Evolutionary conservation across 106 monocot species (phyloP).

Genomic region (Apostasia shenzhenica): DNA sequence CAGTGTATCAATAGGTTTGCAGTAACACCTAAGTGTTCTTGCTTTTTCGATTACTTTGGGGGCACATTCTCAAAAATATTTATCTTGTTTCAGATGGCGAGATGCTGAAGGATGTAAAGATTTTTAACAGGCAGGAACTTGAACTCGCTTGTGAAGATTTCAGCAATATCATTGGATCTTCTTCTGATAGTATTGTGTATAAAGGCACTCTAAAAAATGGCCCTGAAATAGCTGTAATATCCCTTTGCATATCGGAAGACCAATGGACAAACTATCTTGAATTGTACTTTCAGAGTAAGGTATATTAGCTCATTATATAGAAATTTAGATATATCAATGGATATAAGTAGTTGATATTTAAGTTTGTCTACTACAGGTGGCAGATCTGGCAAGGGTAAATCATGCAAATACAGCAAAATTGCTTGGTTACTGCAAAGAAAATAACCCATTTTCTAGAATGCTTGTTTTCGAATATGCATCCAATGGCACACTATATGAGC

Average conservation of each 20-base stretch:
- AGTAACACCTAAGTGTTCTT: not conserved
- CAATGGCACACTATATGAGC: slow-evolving; percentile 93
- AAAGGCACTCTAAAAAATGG: slow-evolving; percentile 87
- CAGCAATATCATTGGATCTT: slow-evolving; percentile 94
- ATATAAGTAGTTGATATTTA: not conserved
- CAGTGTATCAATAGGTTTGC: slow-evolving; percentile 47
- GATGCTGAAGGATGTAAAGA: slow-evolving; percentile 55
- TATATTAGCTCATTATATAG: slow-evolving; percentile 11
- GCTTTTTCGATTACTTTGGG: not conserved
- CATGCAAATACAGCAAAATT: slow-evolving; percentile 75
- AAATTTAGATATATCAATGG: not conserved
- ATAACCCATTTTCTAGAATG: slow-evolving; percentile 81
- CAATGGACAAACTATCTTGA: slow-evolving; percentile 70
- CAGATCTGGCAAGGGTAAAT: slow-evolving; percentile 68
- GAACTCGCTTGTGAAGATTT: slow-evolving; percentile 98
- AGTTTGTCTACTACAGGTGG: slow-evolving; percentile 42
- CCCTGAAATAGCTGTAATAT: slow-evolving; percentile 84
- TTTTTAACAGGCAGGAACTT: slow-evolving; percentile 72
- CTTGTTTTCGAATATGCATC: slow-evolving; percentile 94
- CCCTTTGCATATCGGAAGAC: slow-evolving; percentile 50
- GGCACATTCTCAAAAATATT: not conserved
- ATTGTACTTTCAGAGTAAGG: slow-evolving; percentile 69
- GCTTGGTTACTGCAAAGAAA: slow-evolving; percentile 81
- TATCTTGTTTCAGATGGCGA: slow-evolving; percentile 40
- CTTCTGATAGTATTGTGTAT: slow-evolving; percentile 60